A percentile compares a stretch with the other conserved stretches of the same genome.
These are phyloP conservation scores for Penicillium sp. DNA, from an alignment of 2,329 filamentous ascomycete genomes.

Conservation along the genomic window DNA sequence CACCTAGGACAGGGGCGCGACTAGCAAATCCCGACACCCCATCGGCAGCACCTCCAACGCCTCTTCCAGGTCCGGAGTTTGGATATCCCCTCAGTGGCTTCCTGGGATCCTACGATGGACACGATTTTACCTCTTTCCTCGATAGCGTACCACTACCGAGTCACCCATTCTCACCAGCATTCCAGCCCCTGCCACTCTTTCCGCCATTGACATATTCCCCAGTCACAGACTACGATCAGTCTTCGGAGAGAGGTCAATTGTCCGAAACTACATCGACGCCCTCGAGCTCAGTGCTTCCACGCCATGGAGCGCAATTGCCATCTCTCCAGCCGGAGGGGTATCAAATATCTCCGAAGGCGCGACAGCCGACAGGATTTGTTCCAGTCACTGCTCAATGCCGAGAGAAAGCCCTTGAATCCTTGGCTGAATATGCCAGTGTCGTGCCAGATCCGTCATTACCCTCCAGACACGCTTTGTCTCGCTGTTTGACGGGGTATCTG, in stretches of 20 bases:
- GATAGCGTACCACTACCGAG: conserved; percentile 38
- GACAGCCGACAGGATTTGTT: conserved; percentile 32
- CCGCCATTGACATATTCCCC: conserved; percentile 31
- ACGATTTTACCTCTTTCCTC: conserved; percentile 39
- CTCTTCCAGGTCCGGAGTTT: conserved; percentile 29
- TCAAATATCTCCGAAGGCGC: conserved; percentile 26
- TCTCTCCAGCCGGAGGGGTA: conserved; percentile 37
- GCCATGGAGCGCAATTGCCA: conserved; percentile 36
- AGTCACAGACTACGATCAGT: conserved; percentile 29
- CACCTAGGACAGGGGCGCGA: conserved; percentile 15
- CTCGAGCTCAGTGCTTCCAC: conserved; percentile 35
- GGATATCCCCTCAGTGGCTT: conserved; percentile 21
- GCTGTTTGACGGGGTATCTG: conserved; percentile 37
- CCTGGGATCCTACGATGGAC: conserved; percentile 29
- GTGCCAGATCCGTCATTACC: conserved; percentile 30
- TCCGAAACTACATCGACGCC: conserved; percentile 24
- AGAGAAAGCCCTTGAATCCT: conserved; percentile 27
- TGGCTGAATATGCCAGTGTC: conserved; percentile 32
- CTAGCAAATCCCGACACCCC: conserved; percentile 14
- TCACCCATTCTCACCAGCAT: conserved; percentile 36
- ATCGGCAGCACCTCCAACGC: conserved; percentile 23
- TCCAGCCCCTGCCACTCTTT: conserved; percentile 38
- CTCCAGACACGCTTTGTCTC: conserved; percentile 37
- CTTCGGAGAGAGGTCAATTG: conserved; percentile 19
- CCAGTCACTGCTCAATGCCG: conserved; percentile 35